A percentile compares a stretch with the other conserved stretches of the same genome.
Evolutionary conservation across 1,284 basidiomycete species (phyloP).

Genomic region (Ganoderma lucidum): DNA sequence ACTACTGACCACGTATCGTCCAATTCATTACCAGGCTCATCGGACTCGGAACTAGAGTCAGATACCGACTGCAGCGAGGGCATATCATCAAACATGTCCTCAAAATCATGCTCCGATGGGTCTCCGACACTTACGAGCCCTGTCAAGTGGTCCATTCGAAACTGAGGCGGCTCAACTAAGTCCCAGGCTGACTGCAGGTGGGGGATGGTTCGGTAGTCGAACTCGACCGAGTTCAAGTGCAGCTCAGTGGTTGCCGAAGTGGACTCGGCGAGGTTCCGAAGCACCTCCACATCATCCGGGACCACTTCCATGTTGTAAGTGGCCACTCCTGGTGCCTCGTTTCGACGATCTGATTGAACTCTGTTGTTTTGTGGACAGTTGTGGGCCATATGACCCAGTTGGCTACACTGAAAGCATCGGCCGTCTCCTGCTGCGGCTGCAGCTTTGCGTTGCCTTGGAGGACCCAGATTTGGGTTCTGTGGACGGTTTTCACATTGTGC

Average conservation of each 20-base stretch:
- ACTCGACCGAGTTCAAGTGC: constrained; percentile 1
- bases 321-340: neutral
- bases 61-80: neutral
- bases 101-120: neutral
- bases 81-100: neutral
- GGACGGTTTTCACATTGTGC: too few species aligned
- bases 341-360: neutral
- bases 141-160: neutral
- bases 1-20: neutral
- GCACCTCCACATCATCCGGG: neutral
- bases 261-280: neutral
- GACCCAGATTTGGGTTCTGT: neutral
- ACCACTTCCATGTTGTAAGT: neutral
- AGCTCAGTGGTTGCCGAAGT: neutral
- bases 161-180: neutral
- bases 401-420: neutral
- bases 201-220: neutral
- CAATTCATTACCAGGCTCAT: neutral
- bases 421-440: neutral
- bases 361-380: neutral
- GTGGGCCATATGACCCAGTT: neutral
- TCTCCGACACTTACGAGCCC: neutral
- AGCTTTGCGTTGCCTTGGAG: neutral
- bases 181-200: neutral
- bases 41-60: neutral